A percentile compares a stretch with the other conserved stretches of the same genome.
Conservation (phyloP, 352 stramenopile genomes). For the Globisporangium barbulae region DNA sequence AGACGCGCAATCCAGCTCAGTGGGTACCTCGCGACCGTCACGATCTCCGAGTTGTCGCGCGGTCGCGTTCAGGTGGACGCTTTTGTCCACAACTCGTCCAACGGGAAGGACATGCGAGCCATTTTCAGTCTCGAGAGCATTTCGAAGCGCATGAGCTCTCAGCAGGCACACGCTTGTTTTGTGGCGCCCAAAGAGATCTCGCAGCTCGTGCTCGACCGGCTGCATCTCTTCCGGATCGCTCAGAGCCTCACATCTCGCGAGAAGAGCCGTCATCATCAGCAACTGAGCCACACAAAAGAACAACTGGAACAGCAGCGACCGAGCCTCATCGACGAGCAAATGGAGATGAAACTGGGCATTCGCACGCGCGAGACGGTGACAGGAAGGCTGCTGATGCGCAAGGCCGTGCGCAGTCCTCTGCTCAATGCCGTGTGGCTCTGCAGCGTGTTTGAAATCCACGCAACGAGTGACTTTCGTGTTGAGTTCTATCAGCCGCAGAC, state of each 20-base stretch:
- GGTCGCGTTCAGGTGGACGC: slow-evolving; percentile 59
- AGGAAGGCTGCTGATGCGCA: slow-evolving; percentile 32
- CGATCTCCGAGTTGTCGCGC: slow-evolving; percentile 57
- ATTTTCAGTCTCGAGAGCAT: slow-evolving; percentile 57
- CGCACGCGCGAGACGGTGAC: slow-evolving; percentile 21
- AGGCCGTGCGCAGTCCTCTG: slow-evolving; percentile 29
- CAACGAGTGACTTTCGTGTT: slow-evolving; percentile 18
- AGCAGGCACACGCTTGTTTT: slow-evolving; percentile 28
- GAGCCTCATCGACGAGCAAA: slow-evolving; percentile 3
- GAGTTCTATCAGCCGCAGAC: slow-evolving; percentile 45
- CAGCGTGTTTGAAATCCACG: slow-evolving; percentile 27
- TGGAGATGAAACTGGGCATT: slow-evolving; percentile 24
- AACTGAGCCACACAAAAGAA: neutral
- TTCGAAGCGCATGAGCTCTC: slow-evolving; percentile 44
- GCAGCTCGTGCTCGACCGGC: slow-evolving; percentile 50
- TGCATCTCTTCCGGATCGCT: slow-evolving; percentile 44
- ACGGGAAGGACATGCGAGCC: slow-evolving; percentile 16
- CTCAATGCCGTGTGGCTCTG: slow-evolving; percentile 29
- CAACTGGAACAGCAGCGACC: neutral
- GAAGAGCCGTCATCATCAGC: neutral
- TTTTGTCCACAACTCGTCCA: slow-evolving; percentile 35
- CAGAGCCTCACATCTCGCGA: slow-evolving; percentile 15
- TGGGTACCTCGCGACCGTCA: slow-evolving; percentile 47
- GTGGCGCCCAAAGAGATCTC: slow-evolving; percentile 32
- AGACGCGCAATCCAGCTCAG: slow-evolving; percentile 41